Percentiles rank a stretch among this genome's conserved stretches.
Conservation (phyloP, 768 basidiomycete species). For the Lentinula detonsa region DNA sequence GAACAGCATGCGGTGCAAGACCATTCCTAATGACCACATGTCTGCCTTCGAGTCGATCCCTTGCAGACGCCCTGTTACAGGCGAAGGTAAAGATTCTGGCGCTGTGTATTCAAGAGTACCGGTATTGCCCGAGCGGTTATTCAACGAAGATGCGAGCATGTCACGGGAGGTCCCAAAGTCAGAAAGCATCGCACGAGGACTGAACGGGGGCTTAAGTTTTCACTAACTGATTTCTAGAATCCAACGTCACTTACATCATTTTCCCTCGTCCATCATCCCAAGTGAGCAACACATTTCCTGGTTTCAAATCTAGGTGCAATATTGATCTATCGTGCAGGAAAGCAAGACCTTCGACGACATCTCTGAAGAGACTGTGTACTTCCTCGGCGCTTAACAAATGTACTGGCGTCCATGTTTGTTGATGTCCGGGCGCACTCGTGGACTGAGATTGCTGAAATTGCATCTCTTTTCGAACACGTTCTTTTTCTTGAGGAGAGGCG, state of each 20-base stretch:
- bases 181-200: conserved; percentile 90
- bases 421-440: conserved; percentile 8
- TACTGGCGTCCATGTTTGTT: conserved; percentile 58
- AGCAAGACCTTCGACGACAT: conserved; percentile 80
- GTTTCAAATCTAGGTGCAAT: conserved; percentile 89
- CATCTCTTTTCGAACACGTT: conserved; percentile 38
- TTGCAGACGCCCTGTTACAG: conserved; percentile 54
- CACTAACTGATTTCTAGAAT: not conserved
- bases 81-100: conserved; percentile 78
- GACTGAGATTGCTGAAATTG: conserved; percentile 25
- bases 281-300: conserved; percentile 88
- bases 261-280: conserved; percentile 84
- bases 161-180: conserved; percentile 95
- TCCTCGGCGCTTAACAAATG: conserved; percentile 85
- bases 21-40: conserved; percentile 98
- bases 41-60: conserved; percentile 86
- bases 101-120: conserved; percentile 88
- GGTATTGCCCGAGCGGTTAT: conserved; percentile 83
- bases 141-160: conserved; percentile 62
- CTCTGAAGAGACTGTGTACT: conserved; percentile 71
- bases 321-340: conserved; percentile 89
- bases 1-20: conserved; percentile 89
- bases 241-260: conserved; percentile 54
- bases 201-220: conserved; percentile 18
- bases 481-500: conserved; percentile 58